phyloP scores from a whole-genome alignment of 176 grass and related monocot genomes.

The Hsuehochloa calcarea region DNA sequence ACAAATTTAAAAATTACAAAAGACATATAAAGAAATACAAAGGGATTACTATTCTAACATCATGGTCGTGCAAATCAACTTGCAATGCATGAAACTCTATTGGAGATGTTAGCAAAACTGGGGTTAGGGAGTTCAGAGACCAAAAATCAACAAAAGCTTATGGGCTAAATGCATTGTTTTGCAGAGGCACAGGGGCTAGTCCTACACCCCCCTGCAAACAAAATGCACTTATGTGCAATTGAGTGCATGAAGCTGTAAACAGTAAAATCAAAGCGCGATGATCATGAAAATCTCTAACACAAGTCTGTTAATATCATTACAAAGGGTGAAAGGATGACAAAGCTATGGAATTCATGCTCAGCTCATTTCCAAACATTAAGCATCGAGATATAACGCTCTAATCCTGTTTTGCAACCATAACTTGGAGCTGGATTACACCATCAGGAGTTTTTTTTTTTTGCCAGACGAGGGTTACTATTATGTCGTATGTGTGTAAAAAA shows the following conservation, averaged over 20 bases:
- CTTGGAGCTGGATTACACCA: neutral
- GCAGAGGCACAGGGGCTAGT: neutral
- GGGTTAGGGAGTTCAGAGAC: neutral
- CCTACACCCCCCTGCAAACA: neutral
- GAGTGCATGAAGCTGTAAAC: neutral
- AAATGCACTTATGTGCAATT: neutral
- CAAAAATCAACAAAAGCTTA: conserved; percentile 12
- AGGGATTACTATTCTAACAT: no score
- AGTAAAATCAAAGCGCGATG: neutral
- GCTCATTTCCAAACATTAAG: neutral
- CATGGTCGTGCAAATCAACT: neutral
- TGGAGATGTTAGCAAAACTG: neutral
- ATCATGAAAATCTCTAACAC: conserved; percentile 6
- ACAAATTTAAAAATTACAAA: no score
- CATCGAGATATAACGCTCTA: neutral
- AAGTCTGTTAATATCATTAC: conserved; percentile 5
- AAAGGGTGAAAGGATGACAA: neutral
- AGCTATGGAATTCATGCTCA: neutral
- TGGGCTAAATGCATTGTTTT: neutral
- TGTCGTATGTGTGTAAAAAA: neutral
- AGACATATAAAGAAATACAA: no score
- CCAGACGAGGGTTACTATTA: neutral
- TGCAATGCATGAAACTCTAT: neutral
- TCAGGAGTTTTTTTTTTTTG: neutral
- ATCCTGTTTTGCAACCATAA: neutral